These are phyloP conservation scores for Leccinum solheimii DNA, from an alignment of 1,284 basidiomycete genomes.

Conservation along the genomic window DNA sequence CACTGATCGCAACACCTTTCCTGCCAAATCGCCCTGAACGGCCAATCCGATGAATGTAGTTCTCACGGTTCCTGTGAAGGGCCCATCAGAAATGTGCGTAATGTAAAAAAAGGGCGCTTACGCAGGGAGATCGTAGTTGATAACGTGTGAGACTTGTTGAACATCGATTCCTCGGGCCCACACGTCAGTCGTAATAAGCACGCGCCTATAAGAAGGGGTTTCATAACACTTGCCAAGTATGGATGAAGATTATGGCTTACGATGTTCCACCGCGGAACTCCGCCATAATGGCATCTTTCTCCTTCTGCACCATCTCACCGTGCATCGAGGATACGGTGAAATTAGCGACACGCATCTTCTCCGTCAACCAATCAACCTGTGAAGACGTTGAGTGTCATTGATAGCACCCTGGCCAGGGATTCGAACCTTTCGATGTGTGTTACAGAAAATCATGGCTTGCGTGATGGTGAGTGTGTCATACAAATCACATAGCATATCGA, in stretches of 20 bases:
- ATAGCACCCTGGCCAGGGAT: neutral
- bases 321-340: conserved; percentile 98
- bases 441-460: conserved; percentile 99
- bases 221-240: conserved; percentile 12
- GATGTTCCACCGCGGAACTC: conserved; percentile 96
- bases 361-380: conserved; percentile 97
- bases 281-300: conserved; percentile 98
- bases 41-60: conserved; percentile 98
- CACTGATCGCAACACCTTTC: conserved; percentile 92
- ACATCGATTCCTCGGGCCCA: conserved; percentile 99
- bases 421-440: conserved; percentile 91
- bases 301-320: conserved; percentile 99
- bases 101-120: conserved; percentile 41
- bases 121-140: conserved; percentile 97
- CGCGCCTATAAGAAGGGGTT: conserved; percentile 57
- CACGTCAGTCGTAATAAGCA: conserved; percentile 96
- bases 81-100: conserved; percentile 16
- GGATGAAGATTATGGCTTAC: conserved; percentile 46
- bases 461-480: conserved; percentile 99
- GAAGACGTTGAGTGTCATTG: conserved; percentile 15
- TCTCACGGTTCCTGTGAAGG: conserved; percentile 82
- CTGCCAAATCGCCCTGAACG: conserved; percentile 93
- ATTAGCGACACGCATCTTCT: conserved; percentile 97
- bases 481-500: conserved; percentile 96
- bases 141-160: conserved; percentile 96